Conservation (phyloP, 352 stramenopile species). For the Pseudoperonospora humuli region DNA sequence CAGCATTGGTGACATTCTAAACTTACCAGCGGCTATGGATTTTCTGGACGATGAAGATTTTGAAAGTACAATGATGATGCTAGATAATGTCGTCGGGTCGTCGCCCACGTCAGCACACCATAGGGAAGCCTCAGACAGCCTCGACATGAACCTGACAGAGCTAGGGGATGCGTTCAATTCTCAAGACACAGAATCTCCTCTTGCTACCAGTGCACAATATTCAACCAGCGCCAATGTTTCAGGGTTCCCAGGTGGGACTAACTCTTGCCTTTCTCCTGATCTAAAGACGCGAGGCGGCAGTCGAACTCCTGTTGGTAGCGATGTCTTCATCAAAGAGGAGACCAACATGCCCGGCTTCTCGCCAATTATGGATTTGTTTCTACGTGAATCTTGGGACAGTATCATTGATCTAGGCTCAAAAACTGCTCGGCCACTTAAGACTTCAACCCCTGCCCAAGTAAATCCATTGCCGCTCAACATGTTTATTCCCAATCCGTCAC, state of each 20-base stretch:
- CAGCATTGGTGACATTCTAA: conserved; percentile 41
- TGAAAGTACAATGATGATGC: conserved; percentile 60
- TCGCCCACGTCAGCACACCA: conserved; percentile 15
- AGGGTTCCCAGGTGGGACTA: neutral
- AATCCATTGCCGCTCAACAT: conserved; percentile 26
- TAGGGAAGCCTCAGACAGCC: conserved; percentile 29
- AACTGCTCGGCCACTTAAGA: conserved; percentile 16
- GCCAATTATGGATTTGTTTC: conserved; percentile 50
- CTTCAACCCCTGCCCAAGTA: conserved; percentile 15
- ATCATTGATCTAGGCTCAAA: conserved; percentile 23
- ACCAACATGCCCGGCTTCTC: conserved; percentile 29
- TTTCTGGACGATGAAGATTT: conserved; percentile 56
- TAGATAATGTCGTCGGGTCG: conserved; percentile 25
- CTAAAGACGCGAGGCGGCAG: conserved; percentile 29
- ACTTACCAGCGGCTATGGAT: conserved; percentile 34
- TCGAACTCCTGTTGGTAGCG: conserved; percentile 11
- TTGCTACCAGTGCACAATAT: conserved; percentile 5
- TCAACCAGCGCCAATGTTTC: neutral
- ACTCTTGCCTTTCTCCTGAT: conserved; percentile 26
- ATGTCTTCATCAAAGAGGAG: conserved; percentile 39
- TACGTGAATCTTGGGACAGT: conserved; percentile 51
- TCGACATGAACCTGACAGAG: conserved; percentile 37
- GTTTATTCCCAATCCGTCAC: conserved; percentile 8
- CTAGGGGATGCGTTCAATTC: conserved; percentile 39
- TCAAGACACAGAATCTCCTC: conserved; percentile 19